Conservation (phyloP, 2,329 filamentous ascomycete genomes). For the Berkeleyomyces rouxiae region DNA sequence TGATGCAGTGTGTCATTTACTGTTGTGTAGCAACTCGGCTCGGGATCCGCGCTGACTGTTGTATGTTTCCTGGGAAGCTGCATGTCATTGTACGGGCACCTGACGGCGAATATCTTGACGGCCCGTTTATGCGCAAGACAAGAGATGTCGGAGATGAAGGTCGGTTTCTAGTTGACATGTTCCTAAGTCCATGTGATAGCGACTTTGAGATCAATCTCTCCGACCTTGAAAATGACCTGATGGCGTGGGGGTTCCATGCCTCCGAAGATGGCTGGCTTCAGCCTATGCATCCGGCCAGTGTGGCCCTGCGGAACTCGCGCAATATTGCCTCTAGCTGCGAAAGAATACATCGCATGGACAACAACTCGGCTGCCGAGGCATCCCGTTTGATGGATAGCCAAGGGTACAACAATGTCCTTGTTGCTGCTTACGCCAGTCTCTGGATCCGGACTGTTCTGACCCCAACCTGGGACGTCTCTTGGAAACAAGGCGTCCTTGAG, state of each 20-base stretch:
- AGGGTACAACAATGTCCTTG: conserved; percentile 4
- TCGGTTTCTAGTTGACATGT: conserved; percentile 36
- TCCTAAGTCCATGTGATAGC: conserved; percentile 65
- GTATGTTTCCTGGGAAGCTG: conserved; percentile 71
- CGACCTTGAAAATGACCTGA: conserved; percentile 43
- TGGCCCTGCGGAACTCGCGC: conserved; percentile 53
- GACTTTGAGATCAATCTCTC: conserved; percentile 46
- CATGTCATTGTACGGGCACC: conserved; percentile 58
- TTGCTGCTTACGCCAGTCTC: conserved; percentile 4
- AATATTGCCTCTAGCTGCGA: conserved; percentile 12
- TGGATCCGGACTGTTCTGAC: conserved; percentile 7
- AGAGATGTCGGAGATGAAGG: conserved; percentile 18
- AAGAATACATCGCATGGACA: conserved; percentile 10
- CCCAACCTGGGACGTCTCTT: conserved; percentile 3
- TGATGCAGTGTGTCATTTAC: conserved; percentile 78
- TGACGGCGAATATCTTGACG: conserved; percentile 43
- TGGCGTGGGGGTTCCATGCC: conserved; percentile 28
- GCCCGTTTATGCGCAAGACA: conserved; percentile 12
- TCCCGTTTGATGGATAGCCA: not conserved
- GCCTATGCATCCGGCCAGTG: conserved; percentile 45
- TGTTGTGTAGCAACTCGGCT: conserved; percentile 61
- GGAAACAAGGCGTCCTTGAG: not conserved
- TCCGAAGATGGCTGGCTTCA: conserved; percentile 37
- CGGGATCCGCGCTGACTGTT: conserved; percentile 60
- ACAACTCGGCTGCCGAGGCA: not conserved